Conservation (phyloP, 75 land plant genomes). For the Sequoiadendron giganteum region DNA sequence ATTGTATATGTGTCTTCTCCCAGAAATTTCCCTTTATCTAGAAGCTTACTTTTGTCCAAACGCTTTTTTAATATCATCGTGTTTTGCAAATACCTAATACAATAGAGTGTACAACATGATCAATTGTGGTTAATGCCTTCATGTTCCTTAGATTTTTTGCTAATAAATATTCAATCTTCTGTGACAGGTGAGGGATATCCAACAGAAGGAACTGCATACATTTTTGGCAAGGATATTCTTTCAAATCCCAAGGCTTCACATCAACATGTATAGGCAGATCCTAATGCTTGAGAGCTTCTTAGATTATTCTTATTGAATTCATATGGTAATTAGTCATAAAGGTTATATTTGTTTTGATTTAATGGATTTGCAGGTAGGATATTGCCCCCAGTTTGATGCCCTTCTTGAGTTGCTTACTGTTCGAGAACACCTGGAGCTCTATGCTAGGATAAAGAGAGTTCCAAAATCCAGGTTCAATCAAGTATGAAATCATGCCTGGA, state of each 20-base stretch:
- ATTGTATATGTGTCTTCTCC: neutral
- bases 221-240: conserved; percentile 73
- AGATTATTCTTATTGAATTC: neutral
- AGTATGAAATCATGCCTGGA: conserved; percentile 25
- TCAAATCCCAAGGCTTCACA: conserved; percentile 61
- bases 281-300: neutral
- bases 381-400: conserved; percentile 96
- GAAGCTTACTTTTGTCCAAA: neutral
- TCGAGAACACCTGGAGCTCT: conserved; percentile 85
- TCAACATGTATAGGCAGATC: conserved; percentile 39
- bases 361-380: conserved; percentile 63
- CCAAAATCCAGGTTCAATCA: conserved; percentile 42
- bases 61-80: neutral
- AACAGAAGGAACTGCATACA: conserved; percentile 66
- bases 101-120: neutral
- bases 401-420: conserved; percentile 80
- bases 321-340: neutral
- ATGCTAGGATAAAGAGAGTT: conserved; percentile 87
- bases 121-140: neutral
- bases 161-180: neutral
- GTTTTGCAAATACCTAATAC: neutral
- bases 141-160: neutral
- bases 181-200: conserved; percentile 66
- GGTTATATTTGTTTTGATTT: neutral
- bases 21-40: neutral